phyloP scores from a whole-genome alignment of 225 moss, liverwort and hornwort species.

The Antitrichia curtipendula region DNA sequence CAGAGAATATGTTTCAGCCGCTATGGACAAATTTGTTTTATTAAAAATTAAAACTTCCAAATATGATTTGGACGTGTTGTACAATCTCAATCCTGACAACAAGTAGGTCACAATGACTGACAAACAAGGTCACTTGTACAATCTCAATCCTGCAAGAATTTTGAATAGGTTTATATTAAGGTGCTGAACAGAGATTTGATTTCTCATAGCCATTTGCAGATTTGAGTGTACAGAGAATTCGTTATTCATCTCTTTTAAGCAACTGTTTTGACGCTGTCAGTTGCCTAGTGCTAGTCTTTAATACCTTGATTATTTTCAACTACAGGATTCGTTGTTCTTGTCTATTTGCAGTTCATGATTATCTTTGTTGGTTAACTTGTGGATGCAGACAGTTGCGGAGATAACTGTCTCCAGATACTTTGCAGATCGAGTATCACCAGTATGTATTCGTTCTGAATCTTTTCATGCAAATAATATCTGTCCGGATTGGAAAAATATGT shows the following conservation, averaged over 20 bases:
- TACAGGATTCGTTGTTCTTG: background rate
- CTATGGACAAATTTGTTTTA: background rate
- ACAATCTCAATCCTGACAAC: background rate
- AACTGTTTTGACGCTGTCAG: background rate
- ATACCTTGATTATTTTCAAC: background rate
- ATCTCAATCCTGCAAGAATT: background rate
- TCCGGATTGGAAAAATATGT: background rate
- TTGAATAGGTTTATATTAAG: background rate
- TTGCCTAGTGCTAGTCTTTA: background rate
- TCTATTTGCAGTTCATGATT: background rate
- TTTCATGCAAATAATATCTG: background rate
- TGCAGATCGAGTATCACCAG: constrained; percentile 61
- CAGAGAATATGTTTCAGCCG: background rate
- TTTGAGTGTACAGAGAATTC: background rate
- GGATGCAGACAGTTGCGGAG: constrained; percentile 68
- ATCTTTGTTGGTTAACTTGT: background rate
- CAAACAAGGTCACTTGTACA: background rate
- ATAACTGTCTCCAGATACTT: constrained; percentile 59
- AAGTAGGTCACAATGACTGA: background rate
- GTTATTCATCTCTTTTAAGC: background rate
- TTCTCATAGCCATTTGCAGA: background rate
- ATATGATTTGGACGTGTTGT: background rate
- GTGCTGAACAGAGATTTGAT: background rate
- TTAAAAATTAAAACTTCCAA: background rate
- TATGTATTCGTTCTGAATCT: constrained; percentile 21